Conservation (phyloP, 116 monocot genomes). For the Dioscorea cayenensis region DNA sequence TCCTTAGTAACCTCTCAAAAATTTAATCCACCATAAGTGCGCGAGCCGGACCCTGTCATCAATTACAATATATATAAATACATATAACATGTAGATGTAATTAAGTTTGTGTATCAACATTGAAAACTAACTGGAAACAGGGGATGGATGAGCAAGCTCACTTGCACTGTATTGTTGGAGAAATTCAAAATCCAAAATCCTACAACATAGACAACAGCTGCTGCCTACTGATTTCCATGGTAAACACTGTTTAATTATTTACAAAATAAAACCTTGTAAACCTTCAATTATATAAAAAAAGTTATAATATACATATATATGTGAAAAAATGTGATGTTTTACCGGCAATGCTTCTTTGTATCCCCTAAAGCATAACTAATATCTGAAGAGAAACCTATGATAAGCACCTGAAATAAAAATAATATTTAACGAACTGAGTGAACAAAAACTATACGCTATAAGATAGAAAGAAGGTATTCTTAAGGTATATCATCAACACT, state of each 20-base stretch:
- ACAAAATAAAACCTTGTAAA: not conserved
- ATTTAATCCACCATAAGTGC: too few relatives aligned
- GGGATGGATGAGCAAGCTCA: constrained; percentile 2
- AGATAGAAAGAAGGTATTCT: not conserved
- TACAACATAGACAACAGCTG: constrained; percentile 41
- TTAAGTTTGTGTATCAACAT: too few relatives aligned
- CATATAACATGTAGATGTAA: not conserved
- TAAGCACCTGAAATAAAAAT: constrained; percentile 25
- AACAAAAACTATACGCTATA: not conserved
- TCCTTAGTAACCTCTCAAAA: too few relatives aligned
- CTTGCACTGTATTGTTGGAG: constrained; percentile 64
- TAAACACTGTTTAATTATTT: constrained; percentile 28
- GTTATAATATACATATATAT: not conserved
- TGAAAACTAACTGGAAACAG: too few relatives aligned
- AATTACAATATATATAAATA: too few relatives aligned
- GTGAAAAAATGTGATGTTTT: not conserved
- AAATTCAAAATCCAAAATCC: constrained; percentile 74
- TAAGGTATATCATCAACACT: constrained; percentile 6
- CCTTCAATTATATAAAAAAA: not conserved
- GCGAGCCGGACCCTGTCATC: constrained; percentile 52
- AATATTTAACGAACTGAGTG: not conserved
- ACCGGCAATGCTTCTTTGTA: constrained; percentile 61
- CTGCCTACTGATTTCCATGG: constrained; percentile 49
- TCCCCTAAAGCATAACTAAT: constrained; percentile 50
- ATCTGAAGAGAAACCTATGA: constrained; percentile 61